Percentiles rank a stretch among this genome's conserved stretches.
Evolutionary conservation across 495 filamentous ascomycete genomes (phyloP).

Genomic region (Podospora pseudopauciseta): DNA sequence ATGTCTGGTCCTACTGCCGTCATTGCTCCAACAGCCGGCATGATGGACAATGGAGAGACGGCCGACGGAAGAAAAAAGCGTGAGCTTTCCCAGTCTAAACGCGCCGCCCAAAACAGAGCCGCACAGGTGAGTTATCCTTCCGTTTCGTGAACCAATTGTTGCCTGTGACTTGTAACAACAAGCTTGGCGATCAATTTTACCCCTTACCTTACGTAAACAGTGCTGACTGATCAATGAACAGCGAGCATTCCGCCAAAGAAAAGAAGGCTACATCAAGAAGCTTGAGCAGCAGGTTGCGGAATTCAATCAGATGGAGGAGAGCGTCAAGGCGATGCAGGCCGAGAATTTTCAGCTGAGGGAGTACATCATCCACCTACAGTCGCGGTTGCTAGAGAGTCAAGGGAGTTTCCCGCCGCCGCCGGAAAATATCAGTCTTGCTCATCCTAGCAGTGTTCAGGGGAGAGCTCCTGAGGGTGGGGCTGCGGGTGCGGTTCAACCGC

Average conservation of each 20-base stretch:
- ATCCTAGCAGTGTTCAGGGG: constrained; percentile 25
- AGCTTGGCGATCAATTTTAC: neutral
- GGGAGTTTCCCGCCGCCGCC: constrained; percentile 83
- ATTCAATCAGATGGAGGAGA: constrained; percentile 62
- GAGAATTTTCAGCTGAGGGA: constrained; percentile 90
- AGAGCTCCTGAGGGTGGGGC: neutral
- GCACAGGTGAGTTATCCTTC: constrained; percentile 67
- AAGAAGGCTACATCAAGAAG: constrained; percentile 96
- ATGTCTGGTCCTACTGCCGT: constrained; percentile 24
- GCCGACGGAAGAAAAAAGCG: constrained; percentile 60
- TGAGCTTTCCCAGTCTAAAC: constrained; percentile 89
- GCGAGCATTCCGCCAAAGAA: constrained; percentile 96
- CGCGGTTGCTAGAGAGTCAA: constrained; percentile 76
- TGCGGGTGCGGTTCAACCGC: neutral
- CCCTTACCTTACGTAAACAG: constrained; percentile 3
- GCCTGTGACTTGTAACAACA: constrained; percentile 28
- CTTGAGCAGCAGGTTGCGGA: constrained; percentile 87
- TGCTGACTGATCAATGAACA: constrained; percentile 34
- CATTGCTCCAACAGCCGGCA: constrained; percentile 13
- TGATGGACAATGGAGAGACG: constrained; percentile 22
- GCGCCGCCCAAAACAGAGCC: constrained; percentile 93
- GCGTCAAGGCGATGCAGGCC: constrained; percentile 67
- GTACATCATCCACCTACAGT: constrained; percentile 87
- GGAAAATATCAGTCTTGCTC: constrained; percentile 39
- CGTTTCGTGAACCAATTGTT: constrained; percentile 17